Base-by-base conservation (phyloP, 768 basidiomycete species). In the Tulasnella sp. region DNA sequence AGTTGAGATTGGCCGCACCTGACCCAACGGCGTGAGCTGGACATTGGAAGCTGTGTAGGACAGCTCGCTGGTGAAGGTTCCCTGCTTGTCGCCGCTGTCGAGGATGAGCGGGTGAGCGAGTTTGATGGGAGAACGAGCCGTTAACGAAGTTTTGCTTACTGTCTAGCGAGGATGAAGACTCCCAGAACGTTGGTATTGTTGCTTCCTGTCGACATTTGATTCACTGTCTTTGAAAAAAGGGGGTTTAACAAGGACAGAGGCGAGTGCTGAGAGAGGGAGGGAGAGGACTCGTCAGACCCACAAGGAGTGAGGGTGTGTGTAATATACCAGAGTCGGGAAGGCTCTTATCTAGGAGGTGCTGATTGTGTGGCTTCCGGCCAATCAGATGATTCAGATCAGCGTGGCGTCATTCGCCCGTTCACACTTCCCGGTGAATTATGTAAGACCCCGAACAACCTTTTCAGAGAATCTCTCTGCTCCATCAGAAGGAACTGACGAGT, bases 11-110 rank as follows among this genome's bases (percentile, higher is more conserved):
- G 18, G 44, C n/a, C 80, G 72, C 18, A 82, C 76, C 58, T 82
- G 52, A 34, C 82, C 80, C 4, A 80, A 52, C 34, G 78, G 44
- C 62, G 76, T 82, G n/a, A 79, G 48, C 39, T 38, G 52, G 31
- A 62, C 71, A 62, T 76, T 73, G 34, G 78, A 74, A 18, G 78
- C 52, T 34, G 42, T 71, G 74, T 81, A 82, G 4, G 78, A 71
- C 31, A 34, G 36, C 74, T 74, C 75, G 36, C 34, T 24, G 16
- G 27, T 39, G n/a, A 77, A 74, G 21, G 40, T 36, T 39, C 27
- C 44, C 52, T 73, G 34, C 27, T n/a, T 34, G 81, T 71, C 80
- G 40, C 80, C 80, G 27, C 77, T 78, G 52, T 58, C 56, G 46
- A 56, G 21, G 52, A 12, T 52, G 52, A n/a, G n/a, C 34, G 34